A percentile compares a stretch with the other conserved stretches of the same genome.
Conservation (phyloP, 139 green algal genomes). For the Tetraselmis striata region DNA sequence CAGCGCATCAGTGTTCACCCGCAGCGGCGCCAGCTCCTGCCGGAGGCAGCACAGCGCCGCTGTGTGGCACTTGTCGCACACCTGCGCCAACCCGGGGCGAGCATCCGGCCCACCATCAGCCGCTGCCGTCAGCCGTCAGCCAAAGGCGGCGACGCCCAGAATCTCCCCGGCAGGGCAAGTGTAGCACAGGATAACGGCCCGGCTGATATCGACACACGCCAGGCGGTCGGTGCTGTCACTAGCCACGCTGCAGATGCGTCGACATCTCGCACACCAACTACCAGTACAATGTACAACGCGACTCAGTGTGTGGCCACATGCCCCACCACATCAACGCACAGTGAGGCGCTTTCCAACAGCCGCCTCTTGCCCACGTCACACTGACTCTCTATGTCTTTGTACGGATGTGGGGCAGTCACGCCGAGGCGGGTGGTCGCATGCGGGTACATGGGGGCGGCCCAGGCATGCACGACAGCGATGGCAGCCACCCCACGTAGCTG, state of each 20-base stretch:
- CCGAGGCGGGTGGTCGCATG: not conserved
- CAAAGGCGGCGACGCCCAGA: too few relatives aligned
- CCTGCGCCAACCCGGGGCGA: too few relatives aligned
- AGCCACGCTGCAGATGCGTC: not conserved
- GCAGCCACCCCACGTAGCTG: too few relatives aligned
- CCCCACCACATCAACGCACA: not conserved
- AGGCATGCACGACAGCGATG: too few relatives aligned
- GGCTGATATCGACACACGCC: not conserved
- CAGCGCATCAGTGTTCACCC: not conserved
- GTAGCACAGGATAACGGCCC: too few relatives aligned
- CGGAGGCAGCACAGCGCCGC: not conserved
- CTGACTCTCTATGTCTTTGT: too few relatives aligned
- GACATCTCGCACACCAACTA: not conserved
- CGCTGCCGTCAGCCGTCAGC: too few relatives aligned
- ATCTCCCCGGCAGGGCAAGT: too few relatives aligned
- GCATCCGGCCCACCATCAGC: too few relatives aligned
- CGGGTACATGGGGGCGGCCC: too few relatives aligned
- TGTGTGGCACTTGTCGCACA: not conserved
- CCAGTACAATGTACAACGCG: not conserved
- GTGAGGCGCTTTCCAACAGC: not conserved
- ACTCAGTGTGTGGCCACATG: not conserved
- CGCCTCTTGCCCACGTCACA: not conserved
- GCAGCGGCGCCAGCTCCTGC: not conserved
- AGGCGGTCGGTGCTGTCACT: not conserved
- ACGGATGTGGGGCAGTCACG: not conserved